Evolutionary conservation across 345 rosid genomes (phyloP).

Genomic region (Aquilaria malaccensis): DNA sequence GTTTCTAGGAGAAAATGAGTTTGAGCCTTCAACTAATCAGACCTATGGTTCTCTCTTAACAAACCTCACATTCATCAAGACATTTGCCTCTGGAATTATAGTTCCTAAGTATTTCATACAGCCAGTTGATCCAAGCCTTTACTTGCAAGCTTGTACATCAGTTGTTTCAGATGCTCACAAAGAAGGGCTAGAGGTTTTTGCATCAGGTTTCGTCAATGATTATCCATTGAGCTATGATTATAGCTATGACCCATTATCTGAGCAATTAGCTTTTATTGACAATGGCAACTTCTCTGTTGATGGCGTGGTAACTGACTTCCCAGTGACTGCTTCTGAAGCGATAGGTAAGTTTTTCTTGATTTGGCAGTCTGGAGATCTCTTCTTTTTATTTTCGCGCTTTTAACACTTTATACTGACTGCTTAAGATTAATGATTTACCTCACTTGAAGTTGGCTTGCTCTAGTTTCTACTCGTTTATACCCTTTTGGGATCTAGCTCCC

Average conservation of each 20-base stretch:
- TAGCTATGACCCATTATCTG: constrained; percentile 60
- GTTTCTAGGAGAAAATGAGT: constrained; percentile 35
- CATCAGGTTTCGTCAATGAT: constrained; percentile 63
- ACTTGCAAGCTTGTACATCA: constrained; percentile 41
- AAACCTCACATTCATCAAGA: constrained; percentile 56
- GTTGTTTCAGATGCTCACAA: constrained; percentile 64
- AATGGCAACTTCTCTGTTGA: constrained; percentile 74
- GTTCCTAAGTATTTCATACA: constrained; percentile 65
- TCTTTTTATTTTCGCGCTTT: constrained; percentile 1
- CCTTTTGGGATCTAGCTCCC: no score
- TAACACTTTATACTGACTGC: not conserved
- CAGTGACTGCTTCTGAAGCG: constrained; percentile 58
- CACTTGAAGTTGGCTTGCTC: no score
- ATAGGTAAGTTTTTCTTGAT: constrained; percentile 30
- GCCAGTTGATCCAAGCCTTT: constrained; percentile 33
- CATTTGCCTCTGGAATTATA: constrained; percentile 75
- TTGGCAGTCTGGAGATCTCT: not conserved
- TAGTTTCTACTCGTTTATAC: no score
- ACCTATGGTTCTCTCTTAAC: constrained; percentile 44
- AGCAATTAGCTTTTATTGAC: constrained; percentile 48
- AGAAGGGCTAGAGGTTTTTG: constrained; percentile 61
- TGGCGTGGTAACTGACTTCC: constrained; percentile 75
- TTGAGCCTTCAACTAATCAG: constrained; percentile 57
- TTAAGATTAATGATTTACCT: no score
- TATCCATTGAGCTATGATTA: constrained; percentile 45